Conservation (phyloP, 1,284 basidiomycete species). For the Leccinum olivaceoglutinosum region DNA sequence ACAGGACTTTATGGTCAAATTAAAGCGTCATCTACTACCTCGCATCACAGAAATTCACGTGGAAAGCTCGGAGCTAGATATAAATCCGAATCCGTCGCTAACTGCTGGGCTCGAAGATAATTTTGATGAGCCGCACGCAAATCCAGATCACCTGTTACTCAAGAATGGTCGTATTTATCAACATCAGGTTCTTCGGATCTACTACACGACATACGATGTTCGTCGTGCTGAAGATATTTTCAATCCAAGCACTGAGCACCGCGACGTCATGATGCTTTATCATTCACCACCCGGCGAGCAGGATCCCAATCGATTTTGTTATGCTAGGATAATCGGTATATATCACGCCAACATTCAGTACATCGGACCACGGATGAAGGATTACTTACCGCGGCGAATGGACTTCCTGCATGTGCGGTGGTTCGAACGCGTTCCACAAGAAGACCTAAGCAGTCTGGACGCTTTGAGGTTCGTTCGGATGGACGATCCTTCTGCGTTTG, state of each 20-base stretch:
- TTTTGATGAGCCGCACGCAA: background rate
- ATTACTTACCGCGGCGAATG: background rate
- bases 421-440: background rate
- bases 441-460: background rate
- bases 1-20: background rate
- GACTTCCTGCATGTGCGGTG: background rate
- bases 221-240: background rate
- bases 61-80: background rate
- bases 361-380: background rate
- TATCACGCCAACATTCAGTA: background rate
- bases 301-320: background rate
- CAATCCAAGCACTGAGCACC: background rate
- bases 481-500: background rate
- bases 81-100: background rate
- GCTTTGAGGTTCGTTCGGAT: background rate
- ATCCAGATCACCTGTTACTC: constrained; percentile 1
- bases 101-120: background rate
- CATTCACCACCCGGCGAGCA: background rate
- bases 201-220: background rate
- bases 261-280: background rate
- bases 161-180: background rate
- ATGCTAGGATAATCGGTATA: background rate
- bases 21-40: background rate
- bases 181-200: background rate
- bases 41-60: background rate